A percentile compares a stretch with the other conserved stretches of the same genome.
phyloP scores from a whole-genome alignment of 2,329 filamentous ascomycete genomes.

The Ophidiomyces ophidiicola region DNA sequence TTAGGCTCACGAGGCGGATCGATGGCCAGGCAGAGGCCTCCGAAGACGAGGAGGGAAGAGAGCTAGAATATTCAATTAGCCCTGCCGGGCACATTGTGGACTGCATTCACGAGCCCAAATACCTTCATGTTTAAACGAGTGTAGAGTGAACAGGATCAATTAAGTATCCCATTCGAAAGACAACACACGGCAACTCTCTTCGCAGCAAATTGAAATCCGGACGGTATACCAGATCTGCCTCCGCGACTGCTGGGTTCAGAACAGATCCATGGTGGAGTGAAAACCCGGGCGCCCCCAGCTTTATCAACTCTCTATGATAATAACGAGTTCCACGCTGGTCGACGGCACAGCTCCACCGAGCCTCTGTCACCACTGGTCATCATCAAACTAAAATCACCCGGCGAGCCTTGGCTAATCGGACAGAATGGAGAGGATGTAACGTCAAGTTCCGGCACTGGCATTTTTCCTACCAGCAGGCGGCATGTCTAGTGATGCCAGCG shows the following conservation, averaged over 20 bases:
- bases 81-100: not conserved
- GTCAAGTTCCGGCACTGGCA: constrained; percentile 2
- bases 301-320: constrained; percentile 4
- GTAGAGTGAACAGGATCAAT: constrained; percentile 3
- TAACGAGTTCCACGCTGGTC: not conserved
- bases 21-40: constrained; percentile 24
- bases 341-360: not conserved
- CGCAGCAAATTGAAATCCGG: constrained; percentile 3
- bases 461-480: constrained; percentile 3
- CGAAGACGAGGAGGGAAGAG: constrained; percentile 14
- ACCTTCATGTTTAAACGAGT: constrained; percentile 13
- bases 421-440: constrained; percentile 8
- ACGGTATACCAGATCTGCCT: constrained; percentile 5
- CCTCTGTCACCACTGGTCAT: not conserved
- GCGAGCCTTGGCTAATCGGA: constrained; percentile 8
- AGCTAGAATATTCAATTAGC: constrained; percentile 4
- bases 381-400: constrained; percentile 3
- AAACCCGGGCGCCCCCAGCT: constrained; percentile 7
- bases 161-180: constrained; percentile 4
- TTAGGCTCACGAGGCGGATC: constrained; percentile 43
- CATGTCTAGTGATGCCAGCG: not conserved
- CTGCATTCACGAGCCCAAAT: not conserved
- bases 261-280: constrained; percentile 1
- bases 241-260: constrained; percentile 6
- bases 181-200: constrained; percentile 3